Conservation (phyloP, 768 basidiomycete species). For the Cyclocybe aegerita region DNA sequence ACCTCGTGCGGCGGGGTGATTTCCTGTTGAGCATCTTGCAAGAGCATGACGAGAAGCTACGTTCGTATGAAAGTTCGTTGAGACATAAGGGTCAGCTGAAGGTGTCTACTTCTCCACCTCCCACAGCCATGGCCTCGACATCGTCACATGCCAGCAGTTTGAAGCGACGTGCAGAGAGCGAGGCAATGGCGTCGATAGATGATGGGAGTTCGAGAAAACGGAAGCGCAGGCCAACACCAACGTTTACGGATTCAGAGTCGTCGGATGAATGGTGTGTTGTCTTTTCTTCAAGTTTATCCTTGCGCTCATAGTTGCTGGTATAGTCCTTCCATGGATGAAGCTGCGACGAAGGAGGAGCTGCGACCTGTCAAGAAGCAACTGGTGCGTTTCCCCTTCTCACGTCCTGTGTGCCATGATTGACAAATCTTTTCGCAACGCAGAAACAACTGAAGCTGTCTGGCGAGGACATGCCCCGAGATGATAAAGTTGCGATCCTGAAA, state of each 20-base stretch:
- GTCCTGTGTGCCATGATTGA: constrained; percentile 5
- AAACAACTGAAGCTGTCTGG: constrained; percentile 95
- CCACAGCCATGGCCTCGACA: constrained; percentile 66
- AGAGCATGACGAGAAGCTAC: constrained; percentile 89
- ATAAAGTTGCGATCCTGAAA: constrained; percentile 94
- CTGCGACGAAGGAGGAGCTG: constrained; percentile 88
- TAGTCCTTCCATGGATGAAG: constrained; percentile 96
- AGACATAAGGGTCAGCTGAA: constrained; percentile 70
- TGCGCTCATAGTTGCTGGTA: constrained; percentile 5
- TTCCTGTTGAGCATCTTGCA: constrained; percentile 83
- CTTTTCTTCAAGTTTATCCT: background rate
- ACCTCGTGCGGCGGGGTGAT: constrained; percentile 95
- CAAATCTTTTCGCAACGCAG: constrained; percentile 33
- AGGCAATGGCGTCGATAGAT: constrained; percentile 80
- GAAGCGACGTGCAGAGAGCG: constrained; percentile 82
- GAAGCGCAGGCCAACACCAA: constrained; percentile 93
- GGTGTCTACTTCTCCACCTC: constrained; percentile 73
- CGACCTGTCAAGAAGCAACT: constrained; percentile 97
- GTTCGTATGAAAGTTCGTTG: constrained; percentile 81
- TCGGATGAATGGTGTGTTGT: constrained; percentile 83
- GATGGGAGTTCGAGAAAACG: constrained; percentile 69
- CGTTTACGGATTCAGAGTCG: constrained; percentile 93
- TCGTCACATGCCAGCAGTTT: constrained; percentile 59
- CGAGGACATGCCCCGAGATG: constrained; percentile 90
- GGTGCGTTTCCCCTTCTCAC: constrained; percentile 42